phyloP scores from a whole-genome alignment of 2,329 filamentous ascomycete species.

The Cercospora sp. region DNA sequence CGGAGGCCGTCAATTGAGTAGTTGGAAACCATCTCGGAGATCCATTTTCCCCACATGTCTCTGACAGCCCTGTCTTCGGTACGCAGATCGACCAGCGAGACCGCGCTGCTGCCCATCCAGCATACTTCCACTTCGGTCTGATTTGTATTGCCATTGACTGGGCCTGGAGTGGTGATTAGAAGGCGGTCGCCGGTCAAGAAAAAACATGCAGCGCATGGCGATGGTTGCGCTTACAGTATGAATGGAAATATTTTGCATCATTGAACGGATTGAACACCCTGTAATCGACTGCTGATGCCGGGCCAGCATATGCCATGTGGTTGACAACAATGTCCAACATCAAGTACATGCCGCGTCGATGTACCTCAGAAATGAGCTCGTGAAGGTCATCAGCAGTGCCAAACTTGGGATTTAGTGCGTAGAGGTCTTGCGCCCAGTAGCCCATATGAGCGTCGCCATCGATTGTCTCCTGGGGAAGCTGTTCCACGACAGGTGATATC shows the following conservation, averaged over 20 bases:
- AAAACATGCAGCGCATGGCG: background rate
- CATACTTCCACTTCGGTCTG: slow-evolving; percentile 45
- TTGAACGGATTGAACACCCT: slow-evolving; percentile 56
- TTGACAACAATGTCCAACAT: slow-evolving; percentile 64
- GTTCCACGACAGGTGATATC: slow-evolving; percentile 50
- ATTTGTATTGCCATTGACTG: slow-evolving; percentile 54
- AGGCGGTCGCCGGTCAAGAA: background rate
- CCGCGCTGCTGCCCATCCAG: slow-evolving; percentile 53
- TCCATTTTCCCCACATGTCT: slow-evolving; percentile 46
- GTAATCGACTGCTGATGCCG: slow-evolving; percentile 51
- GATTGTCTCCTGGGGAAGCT: slow-evolving; percentile 44
- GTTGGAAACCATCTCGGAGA: slow-evolving; percentile 43
- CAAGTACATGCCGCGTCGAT: slow-evolving; percentile 57
- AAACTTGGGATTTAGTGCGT: slow-evolving; percentile 58
- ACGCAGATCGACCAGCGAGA: slow-evolving; percentile 50
- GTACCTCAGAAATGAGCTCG: slow-evolving; percentile 56
- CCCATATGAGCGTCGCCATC: slow-evolving; percentile 52
- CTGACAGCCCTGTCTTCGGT: slow-evolving; percentile 47
- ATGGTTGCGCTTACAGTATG: slow-evolving; percentile 51
- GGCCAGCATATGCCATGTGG: slow-evolving; percentile 43
- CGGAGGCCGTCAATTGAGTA: slow-evolving; percentile 47
- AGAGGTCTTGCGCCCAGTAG: slow-evolving; percentile 56
- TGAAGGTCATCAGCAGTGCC: slow-evolving; percentile 62
- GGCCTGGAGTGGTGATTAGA: slow-evolving; percentile 1
- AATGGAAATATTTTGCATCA: slow-evolving; percentile 59